A percentile compares a stretch with the other conserved stretches of the same genome.
phyloP scores from a whole-genome alignment of 169 alveolate species.

The Neospora caninum region DNA sequence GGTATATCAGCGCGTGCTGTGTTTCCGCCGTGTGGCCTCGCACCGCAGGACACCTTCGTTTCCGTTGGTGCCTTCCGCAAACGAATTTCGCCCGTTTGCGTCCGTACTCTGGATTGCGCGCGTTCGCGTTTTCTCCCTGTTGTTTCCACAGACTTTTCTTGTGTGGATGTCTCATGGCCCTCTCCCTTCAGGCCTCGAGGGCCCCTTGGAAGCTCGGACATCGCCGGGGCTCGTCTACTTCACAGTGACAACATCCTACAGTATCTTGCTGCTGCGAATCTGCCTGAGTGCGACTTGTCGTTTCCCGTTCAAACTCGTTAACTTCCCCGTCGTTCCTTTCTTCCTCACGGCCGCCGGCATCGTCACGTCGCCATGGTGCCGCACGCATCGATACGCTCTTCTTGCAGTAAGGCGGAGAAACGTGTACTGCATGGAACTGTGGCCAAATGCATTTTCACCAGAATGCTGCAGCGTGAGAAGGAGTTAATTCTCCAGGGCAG shows the following conservation, averaged over 20 bases:
- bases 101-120: too few relatives aligned
- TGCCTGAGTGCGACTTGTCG: slow-evolving; percentile 69
- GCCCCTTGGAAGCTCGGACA: background rate
- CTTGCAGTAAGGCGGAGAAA: background rate
- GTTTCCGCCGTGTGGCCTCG: too few relatives aligned
- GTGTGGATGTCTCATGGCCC: background rate
- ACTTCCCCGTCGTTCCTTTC: slow-evolving; percentile 55
- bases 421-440: too few relatives aligned
- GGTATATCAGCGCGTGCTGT: too few relatives aligned
- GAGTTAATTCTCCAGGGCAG: too few relatives aligned
- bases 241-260: slow-evolving; percentile 52
- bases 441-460: too few relatives aligned
- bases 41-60: too few relatives aligned
- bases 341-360: slow-evolving; percentile 51
- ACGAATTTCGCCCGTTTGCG: too few relatives aligned
- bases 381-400: background rate
- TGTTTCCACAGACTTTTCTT: background rate
- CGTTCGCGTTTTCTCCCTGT: too few relatives aligned
- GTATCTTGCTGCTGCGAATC: slow-evolving; percentile 58
- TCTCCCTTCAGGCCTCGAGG: background rate
- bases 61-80: too few relatives aligned
- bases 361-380: slow-evolving; percentile 18
- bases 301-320: slow-evolving; percentile 44
- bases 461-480: too few relatives aligned
- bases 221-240: slow-evolving; percentile 53